Evolutionary conservation across 495 filamentous ascomycete species (phyloP).

Genomic region (Penicillium verhagenii): DNA sequence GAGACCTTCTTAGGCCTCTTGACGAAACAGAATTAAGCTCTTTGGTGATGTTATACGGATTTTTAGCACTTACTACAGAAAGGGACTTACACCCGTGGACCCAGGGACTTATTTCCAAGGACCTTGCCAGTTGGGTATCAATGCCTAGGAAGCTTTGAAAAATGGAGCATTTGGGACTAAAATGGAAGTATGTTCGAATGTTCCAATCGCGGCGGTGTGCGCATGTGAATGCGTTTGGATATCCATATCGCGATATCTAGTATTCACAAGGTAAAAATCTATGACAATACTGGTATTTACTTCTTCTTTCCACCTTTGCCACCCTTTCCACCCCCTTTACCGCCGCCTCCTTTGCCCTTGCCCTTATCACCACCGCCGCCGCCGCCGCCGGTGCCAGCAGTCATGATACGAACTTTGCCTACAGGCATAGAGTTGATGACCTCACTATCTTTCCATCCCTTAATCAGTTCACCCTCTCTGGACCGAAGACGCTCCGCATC

Average conservation of each 20-base stretch:
- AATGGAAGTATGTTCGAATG: no score
- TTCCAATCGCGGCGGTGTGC: no score
- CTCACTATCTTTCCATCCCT: constrained; percentile 76
- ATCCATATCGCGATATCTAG: background rate
- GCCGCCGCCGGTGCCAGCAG: constrained; percentile 46
- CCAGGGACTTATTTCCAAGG: no score
- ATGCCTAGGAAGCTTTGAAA: no score
- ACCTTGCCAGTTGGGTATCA: no score
- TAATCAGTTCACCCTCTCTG: constrained; percentile 77
- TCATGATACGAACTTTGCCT: constrained; percentile 80
- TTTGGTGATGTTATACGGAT: no score
- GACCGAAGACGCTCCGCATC: constrained; percentile 79
- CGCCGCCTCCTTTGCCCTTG: constrained; percentile 43
- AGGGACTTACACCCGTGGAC: no score
- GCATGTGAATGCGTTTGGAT: no score
- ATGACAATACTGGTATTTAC: background rate
- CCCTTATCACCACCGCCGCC: constrained; percentile 45
- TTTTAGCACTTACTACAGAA: no score
- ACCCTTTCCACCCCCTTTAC: constrained; percentile 45
- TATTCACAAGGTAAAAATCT: background rate
- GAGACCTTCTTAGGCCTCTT: no score
- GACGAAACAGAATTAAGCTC: no score
- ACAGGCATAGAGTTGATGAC: constrained; percentile 79
- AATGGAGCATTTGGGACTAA: no score
- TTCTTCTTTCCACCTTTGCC: constrained; percentile 14